Base-by-base conservation (phyloP, 345 rosid genomes). In the Eucalyptus erythrocorys region DNA sequence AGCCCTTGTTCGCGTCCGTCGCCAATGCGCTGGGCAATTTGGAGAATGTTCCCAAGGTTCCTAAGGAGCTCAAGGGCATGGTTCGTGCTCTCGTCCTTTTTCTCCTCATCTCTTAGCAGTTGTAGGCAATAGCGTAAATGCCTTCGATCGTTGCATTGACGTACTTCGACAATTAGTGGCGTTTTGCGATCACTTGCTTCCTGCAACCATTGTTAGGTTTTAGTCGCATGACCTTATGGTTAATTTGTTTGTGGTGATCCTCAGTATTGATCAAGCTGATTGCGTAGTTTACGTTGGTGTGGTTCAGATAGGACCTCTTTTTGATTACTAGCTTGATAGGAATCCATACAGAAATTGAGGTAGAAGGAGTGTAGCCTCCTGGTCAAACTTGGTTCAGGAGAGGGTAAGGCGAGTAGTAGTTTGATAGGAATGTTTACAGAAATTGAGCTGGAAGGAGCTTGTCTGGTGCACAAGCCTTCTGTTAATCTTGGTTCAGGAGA, bases 1-100 rank as follows among this genome's bases (percentile, higher is more conserved):
- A 98, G 89, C 99, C 99, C n/a, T 93, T 98, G 42, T 95, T 97
- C 30, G 95, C 97, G 8, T 98, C 99, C 4, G 98, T 94, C 87
- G 96, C 98, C 81, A 98, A 98, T 88, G 97, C 95, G 49, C 94
- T 98, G n/a, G 99, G 99, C 89, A 94, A 96, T 90, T 85, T 96
- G 37, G 99, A 97, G 87, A 97, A 97, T 91, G 90, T 97, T 26
- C 90, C 90, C 86, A 94, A 95, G 89, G 98, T 96, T 87, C 98
- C 99, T 10, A 96, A 93, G 92, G 99, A 96, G 93, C 97, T 98
- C 16, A 94, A 95, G 91, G 98, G 98, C 88, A 94, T 96, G 95
- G 99, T 97, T 86, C 88, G 91, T 80, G n/a, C 32, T 45, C 49
- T 48, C 17, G 53, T 61, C 55, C 61, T 50, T 85, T 85, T 86